Base-by-base conservation (phyloP, 2,329 filamentous ascomycete species). In the Fusarium pseudonygamai region DNA sequence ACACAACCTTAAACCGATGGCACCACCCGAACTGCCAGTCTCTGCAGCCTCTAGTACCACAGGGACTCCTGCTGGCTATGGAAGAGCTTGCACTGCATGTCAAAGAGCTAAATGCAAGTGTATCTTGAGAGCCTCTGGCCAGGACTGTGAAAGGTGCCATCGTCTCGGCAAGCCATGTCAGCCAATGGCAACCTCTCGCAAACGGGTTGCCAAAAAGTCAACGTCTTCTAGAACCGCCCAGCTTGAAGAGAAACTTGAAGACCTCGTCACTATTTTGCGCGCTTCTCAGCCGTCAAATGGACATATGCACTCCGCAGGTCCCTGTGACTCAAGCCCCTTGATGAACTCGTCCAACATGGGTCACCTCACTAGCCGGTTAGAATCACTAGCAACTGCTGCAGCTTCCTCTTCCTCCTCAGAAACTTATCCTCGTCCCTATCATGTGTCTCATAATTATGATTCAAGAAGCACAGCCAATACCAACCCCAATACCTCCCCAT, bases 211-310 rank as follows among this genome's bases (percentile, higher is more conserved):
- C 66, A 80, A 81, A 73, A 78, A 80, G 69, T 74, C 80, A 59
- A 65, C 79, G 40, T 73, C 80, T 15, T 82, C 81, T 34, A 81
- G 83, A 26, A 83, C 84, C 9, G 83, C 84, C 13, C 83, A 85
- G 67, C 80, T 87, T 12, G 86, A 87, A 77, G 84, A 86, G 73
- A 87, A 86, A 78, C 79, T 87, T 13, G 84, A 87, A 50, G 83
- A 86, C 63, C 78, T 88, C 7, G 84, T 87, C 24, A 83, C 83
- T 6, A 82, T 87, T n/a, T 75, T 87, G 15, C 80, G 80, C 60
- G 80, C 78, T 37, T 77, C 80, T 52, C 77, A 81, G 49, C 68
- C 60, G 53, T 64, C 56, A 65, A 65, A 67, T 74, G 58, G 42
- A 26, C 60, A 60, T 60, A 11, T 72, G n/a, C 72, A 74, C 36